Conservation (phyloP, 352 stramenopile species). For the Phytopythium kandeliae region DNA sequence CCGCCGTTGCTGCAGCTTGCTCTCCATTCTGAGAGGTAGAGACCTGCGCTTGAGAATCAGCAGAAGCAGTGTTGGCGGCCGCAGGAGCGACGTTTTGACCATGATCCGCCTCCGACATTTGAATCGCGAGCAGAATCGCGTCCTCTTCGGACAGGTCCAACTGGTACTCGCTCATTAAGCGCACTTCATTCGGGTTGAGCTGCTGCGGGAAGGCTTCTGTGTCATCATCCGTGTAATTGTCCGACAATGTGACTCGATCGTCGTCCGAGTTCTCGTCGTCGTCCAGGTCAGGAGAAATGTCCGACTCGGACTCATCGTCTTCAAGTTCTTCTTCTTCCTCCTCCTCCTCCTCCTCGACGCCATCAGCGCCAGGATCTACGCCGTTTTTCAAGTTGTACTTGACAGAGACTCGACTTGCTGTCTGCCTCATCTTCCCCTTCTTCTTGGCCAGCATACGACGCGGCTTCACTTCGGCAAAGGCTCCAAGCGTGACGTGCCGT, state of each 20-base stretch:
- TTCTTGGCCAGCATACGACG: constrained; percentile 23
- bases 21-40: neutral
- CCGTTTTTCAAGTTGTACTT: neutral
- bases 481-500: constrained; percentile 27
- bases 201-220: constrained; percentile 12
- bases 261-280: constrained; percentile 66
- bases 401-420: too few species aligned
- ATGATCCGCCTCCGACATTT: constrained; percentile 39
- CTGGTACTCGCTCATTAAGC: constrained; percentile 59
- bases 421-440: constrained; percentile 16
- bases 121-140: constrained; percentile 52
- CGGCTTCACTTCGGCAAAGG: constrained; percentile 10
- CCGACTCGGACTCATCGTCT: constrained; percentile 40
- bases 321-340: constrained; percentile 34
- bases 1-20: neutral
- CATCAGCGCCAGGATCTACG: constrained; percentile 5
- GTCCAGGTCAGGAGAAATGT: constrained; percentile 33
- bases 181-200: constrained; percentile 28
- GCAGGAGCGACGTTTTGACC: constrained; percentile 1
- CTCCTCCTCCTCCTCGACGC: constrained; percentile 36
- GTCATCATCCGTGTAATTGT: constrained; percentile 26
- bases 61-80: neutral
- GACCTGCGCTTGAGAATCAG: neutral
- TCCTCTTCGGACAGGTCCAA: constrained; percentile 72
- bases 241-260: constrained; percentile 32